Conservation (phyloP, 371 early-diverging fungal species). For the Haplosporangium sp. region DNA sequence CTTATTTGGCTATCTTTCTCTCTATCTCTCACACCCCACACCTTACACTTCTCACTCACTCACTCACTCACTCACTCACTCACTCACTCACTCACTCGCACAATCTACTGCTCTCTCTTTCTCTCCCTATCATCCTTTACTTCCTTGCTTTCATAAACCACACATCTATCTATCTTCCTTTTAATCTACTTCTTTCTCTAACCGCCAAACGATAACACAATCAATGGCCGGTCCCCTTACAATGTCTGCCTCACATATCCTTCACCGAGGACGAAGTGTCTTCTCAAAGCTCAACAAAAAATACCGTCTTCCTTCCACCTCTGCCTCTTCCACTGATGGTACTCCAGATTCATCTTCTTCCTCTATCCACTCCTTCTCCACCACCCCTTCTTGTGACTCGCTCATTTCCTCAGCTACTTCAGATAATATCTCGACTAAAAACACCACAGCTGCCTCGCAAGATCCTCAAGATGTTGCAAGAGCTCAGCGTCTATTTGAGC, state of each 20-base stretch:
- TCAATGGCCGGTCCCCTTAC: slow-evolving; percentile 36
- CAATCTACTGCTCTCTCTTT: not conserved
- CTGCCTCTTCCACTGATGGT: slow-evolving; percentile 3
- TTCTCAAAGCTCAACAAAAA: slow-evolving; percentile 55
- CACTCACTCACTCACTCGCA: not conserved
- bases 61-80: not conserved
- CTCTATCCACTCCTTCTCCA: slow-evolving; percentile 21
- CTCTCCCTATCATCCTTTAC: not conserved
- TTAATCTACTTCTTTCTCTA: not conserved
- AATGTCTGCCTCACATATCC: slow-evolving; percentile 44
- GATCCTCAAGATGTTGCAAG: slow-evolving; percentile 28
- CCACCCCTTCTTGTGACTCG: slow-evolving; percentile 36
- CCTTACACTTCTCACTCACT: not conserved
- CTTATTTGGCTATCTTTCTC: not conserved
- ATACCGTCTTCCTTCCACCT: slow-evolving; percentile 34
- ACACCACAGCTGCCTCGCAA: slow-evolving; percentile 14
- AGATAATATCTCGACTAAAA: slow-evolving; percentile 7
- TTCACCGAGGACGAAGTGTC: slow-evolving; percentile 48
- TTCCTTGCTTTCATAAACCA: not conserved
- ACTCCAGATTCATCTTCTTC: slow-evolving; percentile 6
- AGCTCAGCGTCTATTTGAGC: slow-evolving; percentile 55
- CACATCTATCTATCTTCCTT: not conserved
- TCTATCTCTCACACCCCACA: too few relatives aligned
- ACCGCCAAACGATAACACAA: slow-evolving; percentile 11
- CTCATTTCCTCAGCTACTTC: slow-evolving; percentile 31